A percentile compares a stretch with the other conserved stretches of the same genome.
phyloP scores from a whole-genome alignment of 1,284 basidiomycete species.

The Fistulinella staudtii region DNA sequence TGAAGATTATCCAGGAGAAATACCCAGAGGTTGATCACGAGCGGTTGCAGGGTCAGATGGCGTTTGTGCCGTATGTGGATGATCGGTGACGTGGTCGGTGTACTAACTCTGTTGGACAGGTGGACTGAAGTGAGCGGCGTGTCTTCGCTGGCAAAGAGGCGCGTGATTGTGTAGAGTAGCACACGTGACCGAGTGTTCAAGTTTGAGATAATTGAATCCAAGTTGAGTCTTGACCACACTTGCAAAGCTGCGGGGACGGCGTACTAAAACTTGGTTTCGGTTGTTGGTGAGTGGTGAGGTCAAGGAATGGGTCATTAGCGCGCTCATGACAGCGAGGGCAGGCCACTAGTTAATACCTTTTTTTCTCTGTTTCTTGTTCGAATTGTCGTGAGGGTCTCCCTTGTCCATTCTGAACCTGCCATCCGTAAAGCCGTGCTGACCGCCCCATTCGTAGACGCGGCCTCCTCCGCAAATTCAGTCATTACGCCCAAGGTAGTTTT shows the following conservation, averaged over 20 bases:
- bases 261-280: no score
- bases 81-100: background rate
- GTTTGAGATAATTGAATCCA: no score
- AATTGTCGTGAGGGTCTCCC: constrained; percentile 40
- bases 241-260: no score
- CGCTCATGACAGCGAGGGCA: no score
- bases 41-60: constrained; percentile 45
- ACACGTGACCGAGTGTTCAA: no score
- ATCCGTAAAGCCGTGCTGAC: constrained; percentile 14
- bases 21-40: constrained; percentile 72
- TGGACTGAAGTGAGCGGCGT: constrained; percentile 44
- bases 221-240: no score
- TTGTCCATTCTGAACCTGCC: no score
- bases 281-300: no score
- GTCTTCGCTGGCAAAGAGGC: constrained; percentile 30
- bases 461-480: constrained; percentile 66
- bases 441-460: constrained; percentile 49
- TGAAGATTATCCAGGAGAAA: constrained; percentile 50
- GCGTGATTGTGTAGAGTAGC: constrained; percentile 12
- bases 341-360: no score
- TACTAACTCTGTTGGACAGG: constrained; percentile 20
- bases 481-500: constrained; percentile 52
- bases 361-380: constrained; percentile 31
- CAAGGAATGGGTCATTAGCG: no score
- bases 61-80: constrained; percentile 49